Conservation (phyloP, 345 rosid genomes). For the Psidium guajava region DNA sequence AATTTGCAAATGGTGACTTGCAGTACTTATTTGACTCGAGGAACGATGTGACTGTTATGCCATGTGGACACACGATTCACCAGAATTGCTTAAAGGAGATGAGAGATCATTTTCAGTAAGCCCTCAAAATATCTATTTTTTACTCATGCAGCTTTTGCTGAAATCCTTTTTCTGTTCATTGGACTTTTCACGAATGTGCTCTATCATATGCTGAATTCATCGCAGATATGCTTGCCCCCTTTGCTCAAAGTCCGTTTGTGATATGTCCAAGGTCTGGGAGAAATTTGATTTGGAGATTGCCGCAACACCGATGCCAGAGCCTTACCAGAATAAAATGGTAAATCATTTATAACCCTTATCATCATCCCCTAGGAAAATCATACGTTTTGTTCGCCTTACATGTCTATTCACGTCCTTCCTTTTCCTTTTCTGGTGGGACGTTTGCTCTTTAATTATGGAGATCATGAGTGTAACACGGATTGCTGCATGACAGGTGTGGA, state of each 20-base stretch:
- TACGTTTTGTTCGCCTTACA: background rate
- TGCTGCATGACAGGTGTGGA: conserved; percentile 35
- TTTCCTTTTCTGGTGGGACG: background rate
- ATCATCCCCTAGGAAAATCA: background rate
- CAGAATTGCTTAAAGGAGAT: conserved; percentile 58
- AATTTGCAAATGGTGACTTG: background rate
- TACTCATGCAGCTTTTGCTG: background rate
- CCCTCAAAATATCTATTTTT: background rate
- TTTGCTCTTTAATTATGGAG: background rate
- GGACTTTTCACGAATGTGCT: background rate
- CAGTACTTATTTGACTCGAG: conserved; percentile 76
- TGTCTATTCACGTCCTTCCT: background rate
- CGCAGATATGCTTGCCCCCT: conserved; percentile 55
- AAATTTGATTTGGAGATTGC: conserved; percentile 41
- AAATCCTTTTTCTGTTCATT: background rate
- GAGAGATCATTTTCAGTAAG: conserved; percentile 54
- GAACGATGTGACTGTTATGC: conserved; percentile 43
- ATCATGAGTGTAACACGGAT: background rate
- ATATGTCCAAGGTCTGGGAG: conserved; percentile 44
- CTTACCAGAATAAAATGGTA: conserved; percentile 34
- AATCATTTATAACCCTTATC: background rate
- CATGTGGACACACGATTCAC: conserved; percentile 79
- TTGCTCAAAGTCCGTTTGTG: conserved; percentile 43
- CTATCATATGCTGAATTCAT: background rate
- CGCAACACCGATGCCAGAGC: conserved; percentile 36